Percentiles rank a stretch among this genome's conserved stretches.
These are phyloP conservation scores for Cladosporium sphaerospermum DNA, from an alignment of 2,329 filamentous ascomycete species.

Conservation along the genomic window DNA sequence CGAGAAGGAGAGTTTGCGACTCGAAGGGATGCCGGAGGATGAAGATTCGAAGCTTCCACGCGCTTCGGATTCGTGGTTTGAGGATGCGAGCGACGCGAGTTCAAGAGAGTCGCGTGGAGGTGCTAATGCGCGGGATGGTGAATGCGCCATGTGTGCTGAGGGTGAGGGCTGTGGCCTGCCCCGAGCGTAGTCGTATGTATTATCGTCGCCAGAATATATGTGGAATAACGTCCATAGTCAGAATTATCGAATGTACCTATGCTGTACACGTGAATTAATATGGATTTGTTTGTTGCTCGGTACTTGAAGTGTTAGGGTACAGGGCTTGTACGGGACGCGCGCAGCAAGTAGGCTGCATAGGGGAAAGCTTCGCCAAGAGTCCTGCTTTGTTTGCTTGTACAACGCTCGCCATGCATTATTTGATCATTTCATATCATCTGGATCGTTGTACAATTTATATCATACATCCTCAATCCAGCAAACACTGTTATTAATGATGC, in stretches of 20 bases:
- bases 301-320: too few relatives aligned
- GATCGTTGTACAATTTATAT: too few relatives aligned
- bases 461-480: too few relatives aligned
- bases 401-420: too few relatives aligned
- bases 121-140: conserved; percentile 7
- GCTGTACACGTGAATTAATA: not conserved
- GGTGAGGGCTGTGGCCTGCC: conserved; percentile 11
- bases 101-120: conserved; percentile 84
- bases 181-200: not conserved
- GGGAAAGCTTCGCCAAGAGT: too few relatives aligned
- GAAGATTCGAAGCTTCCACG: conserved; percentile 67
- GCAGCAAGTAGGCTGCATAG: too few relatives aligned
- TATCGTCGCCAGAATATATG: conserved; percentile 2
- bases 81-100: conserved; percentile 88
- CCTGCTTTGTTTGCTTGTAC: too few relatives aligned
- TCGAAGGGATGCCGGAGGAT: conserved; percentile 76
- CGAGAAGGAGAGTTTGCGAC: conserved; percentile 80
- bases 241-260: not conserved
- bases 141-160: not conserved
- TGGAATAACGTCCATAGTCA: conserved; percentile 3
- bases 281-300: too few relatives aligned
- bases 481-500: too few relatives aligned
- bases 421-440: too few relatives aligned
- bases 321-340: too few relatives aligned
- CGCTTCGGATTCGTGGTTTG: conserved; percentile 53